Evolutionary conservation across 169 alveolate genomes (phyloP).

Genomic region (Cyclospora cayetanensis): DNA sequence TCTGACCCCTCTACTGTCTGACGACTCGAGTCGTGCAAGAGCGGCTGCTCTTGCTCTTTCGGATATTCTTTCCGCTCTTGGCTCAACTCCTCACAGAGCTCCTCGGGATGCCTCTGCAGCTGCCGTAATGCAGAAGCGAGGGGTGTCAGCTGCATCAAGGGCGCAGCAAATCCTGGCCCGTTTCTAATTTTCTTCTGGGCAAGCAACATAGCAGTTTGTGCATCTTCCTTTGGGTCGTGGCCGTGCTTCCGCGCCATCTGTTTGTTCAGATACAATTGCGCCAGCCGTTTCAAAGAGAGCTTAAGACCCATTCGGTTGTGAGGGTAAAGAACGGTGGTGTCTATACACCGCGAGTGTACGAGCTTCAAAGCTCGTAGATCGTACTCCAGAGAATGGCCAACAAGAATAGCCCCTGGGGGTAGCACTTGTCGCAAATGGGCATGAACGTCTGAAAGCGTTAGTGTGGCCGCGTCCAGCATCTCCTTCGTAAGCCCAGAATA

Average conservation of each 20-base stretch:
- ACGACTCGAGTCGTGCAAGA: background rate
- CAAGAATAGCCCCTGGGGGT: constrained; percentile 61
- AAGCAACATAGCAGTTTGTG: constrained; percentile 71
- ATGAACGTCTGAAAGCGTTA: constrained; percentile 59
- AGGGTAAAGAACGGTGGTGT: constrained; percentile 74
- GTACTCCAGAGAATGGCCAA: constrained; percentile 78
- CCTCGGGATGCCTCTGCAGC: background rate
- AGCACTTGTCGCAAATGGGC: constrained; percentile 12
- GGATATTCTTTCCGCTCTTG: background rate
- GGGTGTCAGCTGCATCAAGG: constrained; percentile 1
- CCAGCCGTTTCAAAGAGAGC: constrained; percentile 69
- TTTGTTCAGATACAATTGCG: constrained; percentile 19
- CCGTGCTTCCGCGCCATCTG: constrained; percentile 48
- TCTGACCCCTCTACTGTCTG: background rate
- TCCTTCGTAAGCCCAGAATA: constrained; percentile 73
- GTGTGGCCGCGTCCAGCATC: constrained; percentile 43
- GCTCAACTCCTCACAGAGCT: background rate
- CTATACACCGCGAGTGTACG: constrained; percentile 72
- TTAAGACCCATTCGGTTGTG: constrained; percentile 61
- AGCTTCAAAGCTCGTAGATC: constrained; percentile 71
- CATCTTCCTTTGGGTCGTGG: constrained; percentile 76
- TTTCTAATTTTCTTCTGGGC: constrained; percentile 53
- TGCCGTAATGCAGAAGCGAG: background rate
- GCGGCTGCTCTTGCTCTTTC: background rate
- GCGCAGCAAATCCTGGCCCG: constrained; percentile 70